Evolutionary conservation across 768 basidiomycete genomes (phyloP).

Genomic region (Trametes coccinea): DNA sequence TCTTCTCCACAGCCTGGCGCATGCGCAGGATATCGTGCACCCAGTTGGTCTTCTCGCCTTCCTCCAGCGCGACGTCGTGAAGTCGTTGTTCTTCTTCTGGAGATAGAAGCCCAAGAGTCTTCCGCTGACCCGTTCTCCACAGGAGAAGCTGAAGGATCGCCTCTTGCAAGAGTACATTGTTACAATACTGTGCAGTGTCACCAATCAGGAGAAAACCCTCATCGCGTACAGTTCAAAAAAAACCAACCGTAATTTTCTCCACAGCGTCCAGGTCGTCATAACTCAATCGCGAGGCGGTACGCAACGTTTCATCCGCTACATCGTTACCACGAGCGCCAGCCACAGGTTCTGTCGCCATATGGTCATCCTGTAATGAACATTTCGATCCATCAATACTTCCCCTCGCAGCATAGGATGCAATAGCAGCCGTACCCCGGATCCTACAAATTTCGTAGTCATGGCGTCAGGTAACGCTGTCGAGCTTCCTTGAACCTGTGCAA

Average conservation of each 20-base stretch:
- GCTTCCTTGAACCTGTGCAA: neutral
- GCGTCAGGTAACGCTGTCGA: no score
- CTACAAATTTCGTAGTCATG: no score
- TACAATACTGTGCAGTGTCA: slow-evolving; percentile 59
- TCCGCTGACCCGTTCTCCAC: slow-evolving; percentile 66
- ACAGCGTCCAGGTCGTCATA: slow-evolving; percentile 22
- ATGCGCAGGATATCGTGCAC: slow-evolving; percentile 58
- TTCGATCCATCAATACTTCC: no score
- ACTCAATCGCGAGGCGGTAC: slow-evolving; percentile 6
- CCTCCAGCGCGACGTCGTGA: slow-evolving; percentile 47
- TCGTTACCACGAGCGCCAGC: neutral
- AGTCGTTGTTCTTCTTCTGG: slow-evolving; percentile 56
- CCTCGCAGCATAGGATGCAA: no score
- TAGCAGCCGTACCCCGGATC: no score
- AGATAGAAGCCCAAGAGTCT: slow-evolving; percentile 47
- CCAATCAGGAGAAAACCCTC: neutral
- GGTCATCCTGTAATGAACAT: no score
- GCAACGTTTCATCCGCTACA: neutral
- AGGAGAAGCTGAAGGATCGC: slow-evolving; percentile 71
- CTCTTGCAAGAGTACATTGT: slow-evolving; percentile 71
- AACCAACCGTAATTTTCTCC: slow-evolving; percentile 24
- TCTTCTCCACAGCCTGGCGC: slow-evolving; percentile 31
- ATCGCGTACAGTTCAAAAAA: neutral
- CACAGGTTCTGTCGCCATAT: neutral
- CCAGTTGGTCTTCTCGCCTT: slow-evolving; percentile 64